Conservation (phyloP, 441 rosid species). For the Pelargonium citronellum region DNA sequence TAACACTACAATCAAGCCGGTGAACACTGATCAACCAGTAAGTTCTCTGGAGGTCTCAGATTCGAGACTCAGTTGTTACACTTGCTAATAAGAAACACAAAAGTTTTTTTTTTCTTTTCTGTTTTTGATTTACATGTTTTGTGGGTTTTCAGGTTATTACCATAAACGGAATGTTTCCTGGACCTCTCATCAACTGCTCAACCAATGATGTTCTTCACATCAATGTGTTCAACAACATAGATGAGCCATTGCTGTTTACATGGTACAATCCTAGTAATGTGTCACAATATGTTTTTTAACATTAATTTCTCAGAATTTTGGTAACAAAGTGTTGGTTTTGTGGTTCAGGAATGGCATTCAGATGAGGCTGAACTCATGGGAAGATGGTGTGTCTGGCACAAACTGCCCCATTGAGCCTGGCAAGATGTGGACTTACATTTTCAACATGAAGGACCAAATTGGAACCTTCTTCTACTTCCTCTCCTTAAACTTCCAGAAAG, state of each 20-base stretch:
- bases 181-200: slow-evolving; percentile 46
- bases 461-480: slow-evolving; percentile 73
- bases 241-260: slow-evolving; percentile 51
- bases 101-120: too few relatives aligned
- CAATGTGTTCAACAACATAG: slow-evolving; percentile 37
- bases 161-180: slow-evolving; percentile 55
- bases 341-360: slow-evolving; percentile 61
- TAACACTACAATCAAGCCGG: slow-evolving; percentile 24
- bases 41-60: too few relatives aligned
- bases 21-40: slow-evolving; percentile 34
- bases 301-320: too few relatives aligned
- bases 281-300: not conserved
- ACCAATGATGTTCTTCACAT: slow-evolving; percentile 36
- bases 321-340: too few relatives aligned
- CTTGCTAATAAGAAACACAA: too few relatives aligned
- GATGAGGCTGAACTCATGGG: slow-evolving; percentile 72
- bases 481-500: slow-evolving; percentile 53
- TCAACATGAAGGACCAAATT: slow-evolving; percentile 70
- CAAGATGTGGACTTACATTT: slow-evolving; percentile 59
- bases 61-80: too few relatives aligned
- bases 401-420: slow-evolving; percentile 73
- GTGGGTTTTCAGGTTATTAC: slow-evolving; percentile 35
- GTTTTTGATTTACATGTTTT: not conserved
- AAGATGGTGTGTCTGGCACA: slow-evolving; percentile 78
- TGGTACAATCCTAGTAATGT: slow-evolving; percentile 29